phyloP scores from a whole-genome alignment of 139 green algal genomes.

The Marvania coccoides region DNA sequence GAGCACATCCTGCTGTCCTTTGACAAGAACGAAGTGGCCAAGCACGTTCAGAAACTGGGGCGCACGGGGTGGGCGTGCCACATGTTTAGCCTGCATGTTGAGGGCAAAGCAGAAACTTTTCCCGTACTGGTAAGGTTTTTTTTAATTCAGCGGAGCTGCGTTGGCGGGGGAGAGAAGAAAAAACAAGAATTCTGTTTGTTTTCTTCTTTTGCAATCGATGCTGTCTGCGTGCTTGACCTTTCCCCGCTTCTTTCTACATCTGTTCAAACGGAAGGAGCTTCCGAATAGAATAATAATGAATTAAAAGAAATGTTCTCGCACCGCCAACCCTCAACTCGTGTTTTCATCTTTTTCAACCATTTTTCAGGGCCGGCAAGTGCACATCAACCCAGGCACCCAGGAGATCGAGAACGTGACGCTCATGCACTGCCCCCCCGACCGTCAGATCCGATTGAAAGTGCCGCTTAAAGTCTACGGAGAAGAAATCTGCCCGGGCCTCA shows the following conservation, averaged over 20 bases:
- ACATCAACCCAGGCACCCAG: slow-evolving; percentile 32
- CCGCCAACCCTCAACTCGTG: too few relatives aligned
- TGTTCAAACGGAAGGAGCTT: background rate
- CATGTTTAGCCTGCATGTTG: slow-evolving; percentile 9
- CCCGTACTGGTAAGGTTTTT: slow-evolving; percentile 15
- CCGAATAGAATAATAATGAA: too few relatives aligned
- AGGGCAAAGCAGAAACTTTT: background rate
- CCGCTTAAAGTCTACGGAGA: slow-evolving; percentile 37
- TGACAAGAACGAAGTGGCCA: slow-evolving; percentile 7
- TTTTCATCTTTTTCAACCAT: background rate
- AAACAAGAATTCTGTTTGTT: too few relatives aligned
- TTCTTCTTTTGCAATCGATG: too few relatives aligned
- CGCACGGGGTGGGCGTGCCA: slow-evolving; percentile 15
- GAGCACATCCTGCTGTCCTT: slow-evolving; percentile 22
- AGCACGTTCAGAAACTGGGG: slow-evolving; percentile 13
- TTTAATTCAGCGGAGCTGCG: too few relatives aligned
- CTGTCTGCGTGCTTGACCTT: too few relatives aligned
- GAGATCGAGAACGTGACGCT: slow-evolving; percentile 47
- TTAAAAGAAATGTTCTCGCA: too few relatives aligned
- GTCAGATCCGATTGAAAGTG: slow-evolving; percentile 26
- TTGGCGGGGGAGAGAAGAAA: too few relatives aligned
- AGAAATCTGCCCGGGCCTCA: slow-evolving; percentile 36
- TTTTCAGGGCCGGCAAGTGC: slow-evolving; percentile 38
- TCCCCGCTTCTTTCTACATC: background rate
- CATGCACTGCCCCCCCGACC: slow-evolving; percentile 34